These are phyloP conservation scores for Nicotiana tabacum DNA, from an alignment of 257 asterid species.

Conservation along the genomic window DNA sequence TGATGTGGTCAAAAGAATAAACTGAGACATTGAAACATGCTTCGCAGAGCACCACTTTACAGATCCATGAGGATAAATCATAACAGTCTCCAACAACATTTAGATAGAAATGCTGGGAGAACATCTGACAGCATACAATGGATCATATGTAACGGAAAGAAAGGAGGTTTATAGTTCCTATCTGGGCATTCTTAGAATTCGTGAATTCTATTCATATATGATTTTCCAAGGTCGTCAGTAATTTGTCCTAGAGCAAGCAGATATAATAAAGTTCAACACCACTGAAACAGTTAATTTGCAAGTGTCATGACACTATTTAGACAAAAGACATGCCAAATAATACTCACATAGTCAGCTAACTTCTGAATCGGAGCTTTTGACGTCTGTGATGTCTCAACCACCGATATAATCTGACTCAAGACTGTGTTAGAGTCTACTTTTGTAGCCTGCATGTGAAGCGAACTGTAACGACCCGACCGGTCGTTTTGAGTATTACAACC, in stretches of 20 bases:
- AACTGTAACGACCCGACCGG: neutral
- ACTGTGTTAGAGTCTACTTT: conserved; percentile 93
- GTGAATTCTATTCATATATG: neutral
- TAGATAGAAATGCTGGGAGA: too few relatives aligned
- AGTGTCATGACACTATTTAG: neutral
- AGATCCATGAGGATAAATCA: too few relatives aligned
- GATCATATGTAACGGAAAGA: too few relatives aligned
- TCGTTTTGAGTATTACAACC: too few relatives aligned
- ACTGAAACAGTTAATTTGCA: neutral
- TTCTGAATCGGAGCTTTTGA: conserved; percentile 99
- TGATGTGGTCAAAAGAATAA: too few relatives aligned
- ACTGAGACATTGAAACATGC: too few relatives aligned
- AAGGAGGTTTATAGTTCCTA: too few relatives aligned
- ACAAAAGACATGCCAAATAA: neutral
- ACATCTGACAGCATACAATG: too few relatives aligned
- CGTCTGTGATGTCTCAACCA: conserved; percentile 99
- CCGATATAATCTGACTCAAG: conserved; percentile 89
- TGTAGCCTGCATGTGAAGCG: conserved; percentile 75
- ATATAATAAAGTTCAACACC: neutral
- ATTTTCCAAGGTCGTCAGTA: neutral
- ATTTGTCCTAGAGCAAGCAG: neutral
- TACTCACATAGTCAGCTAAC: conserved; percentile 91
- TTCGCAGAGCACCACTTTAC: too few relatives aligned
- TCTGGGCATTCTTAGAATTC: neutral
- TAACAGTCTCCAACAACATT: too few relatives aligned